phyloP scores from a whole-genome alignment of 805 yeast species.

The Yarrowia sp. region DNA sequence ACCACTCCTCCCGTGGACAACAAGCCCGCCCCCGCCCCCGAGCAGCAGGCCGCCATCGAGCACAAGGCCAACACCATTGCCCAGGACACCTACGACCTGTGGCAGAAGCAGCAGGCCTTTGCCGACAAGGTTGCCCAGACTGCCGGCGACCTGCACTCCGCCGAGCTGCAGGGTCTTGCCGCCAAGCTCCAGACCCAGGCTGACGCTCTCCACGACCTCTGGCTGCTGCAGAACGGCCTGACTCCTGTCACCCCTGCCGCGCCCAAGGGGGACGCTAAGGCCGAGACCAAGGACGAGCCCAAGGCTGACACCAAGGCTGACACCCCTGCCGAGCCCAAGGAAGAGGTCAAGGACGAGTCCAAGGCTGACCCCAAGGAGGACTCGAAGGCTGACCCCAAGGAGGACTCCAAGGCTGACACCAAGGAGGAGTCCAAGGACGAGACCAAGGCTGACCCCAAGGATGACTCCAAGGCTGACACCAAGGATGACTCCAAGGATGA shows the following conservation, averaged over 20 bases:
- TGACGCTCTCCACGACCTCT: not conserved
- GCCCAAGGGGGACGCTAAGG: not conserved
- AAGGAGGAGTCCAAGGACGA: not conserved
- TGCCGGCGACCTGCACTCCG: not conserved
- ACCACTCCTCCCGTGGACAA: not conserved
- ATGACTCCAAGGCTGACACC: not conserved
- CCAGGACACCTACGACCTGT: not conserved
- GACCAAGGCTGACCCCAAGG: not conserved
- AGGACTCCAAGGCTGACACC: not conserved
- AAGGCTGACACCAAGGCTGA: not conserved
- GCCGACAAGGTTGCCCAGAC: not conserved
- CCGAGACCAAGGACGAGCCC: not conserved
- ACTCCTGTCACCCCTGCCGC: not conserved
- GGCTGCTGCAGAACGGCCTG: constrained; percentile 1
- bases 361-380: not conserved
- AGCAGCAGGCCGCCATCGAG: not conserved
- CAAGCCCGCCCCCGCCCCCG: not conserved
- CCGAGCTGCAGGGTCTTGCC: not conserved
- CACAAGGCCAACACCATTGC: not conserved
- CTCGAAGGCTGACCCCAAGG: not conserved
- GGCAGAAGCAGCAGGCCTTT: not conserved
- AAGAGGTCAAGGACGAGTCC: not conserved
- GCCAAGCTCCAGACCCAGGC: constrained; percentile 5
- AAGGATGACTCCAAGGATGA: not conserved
- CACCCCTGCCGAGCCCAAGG: not conserved